Percentiles rank a stretch among this genome's conserved stretches.
Evolutionary conservation across 2,329 filamentous ascomycete species (phyloP).

Genomic region (Pyricularia sp.): DNA sequence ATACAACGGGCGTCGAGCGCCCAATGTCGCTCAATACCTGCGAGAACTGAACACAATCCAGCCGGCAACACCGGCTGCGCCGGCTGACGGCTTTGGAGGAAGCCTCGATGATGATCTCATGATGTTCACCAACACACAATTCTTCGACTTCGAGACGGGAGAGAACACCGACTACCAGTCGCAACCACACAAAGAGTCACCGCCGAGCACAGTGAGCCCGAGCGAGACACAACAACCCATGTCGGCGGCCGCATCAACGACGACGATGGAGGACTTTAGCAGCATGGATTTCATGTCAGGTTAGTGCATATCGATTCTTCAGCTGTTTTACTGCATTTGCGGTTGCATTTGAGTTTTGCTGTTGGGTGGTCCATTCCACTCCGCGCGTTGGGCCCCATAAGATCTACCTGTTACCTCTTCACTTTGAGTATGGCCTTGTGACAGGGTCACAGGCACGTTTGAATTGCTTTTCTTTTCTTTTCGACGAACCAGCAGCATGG

Average conservation of each 20-base stretch:
- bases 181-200: conserved; percentile 34
- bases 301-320: conserved; percentile 22
- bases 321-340: background rate
- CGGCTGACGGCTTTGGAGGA: conserved; percentile 43
- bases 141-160: conserved; percentile 69
- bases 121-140: conserved; percentile 74
- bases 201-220: conserved; percentile 14
- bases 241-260: conserved; percentile 23
- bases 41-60: conserved; percentile 60
- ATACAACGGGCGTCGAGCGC: conserved; percentile 67
- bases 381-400: background rate
- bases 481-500: background rate
- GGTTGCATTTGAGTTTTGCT: background rate
- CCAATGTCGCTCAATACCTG: conserved; percentile 85
- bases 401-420: background rate
- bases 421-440: background rate
- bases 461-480: background rate
- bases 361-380: background rate
- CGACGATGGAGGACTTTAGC: conserved; percentile 32
- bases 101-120: conserved; percentile 61
- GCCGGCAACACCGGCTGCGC: conserved; percentile 44
- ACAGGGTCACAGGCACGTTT: background rate
- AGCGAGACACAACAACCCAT: background rate
- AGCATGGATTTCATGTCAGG: conserved; percentile 41
- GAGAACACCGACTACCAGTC: conserved; percentile 49